Base-by-base conservation (phyloP, 2,329 filamentous ascomycete genomes). In the Lachnellula occidentalis region DNA sequence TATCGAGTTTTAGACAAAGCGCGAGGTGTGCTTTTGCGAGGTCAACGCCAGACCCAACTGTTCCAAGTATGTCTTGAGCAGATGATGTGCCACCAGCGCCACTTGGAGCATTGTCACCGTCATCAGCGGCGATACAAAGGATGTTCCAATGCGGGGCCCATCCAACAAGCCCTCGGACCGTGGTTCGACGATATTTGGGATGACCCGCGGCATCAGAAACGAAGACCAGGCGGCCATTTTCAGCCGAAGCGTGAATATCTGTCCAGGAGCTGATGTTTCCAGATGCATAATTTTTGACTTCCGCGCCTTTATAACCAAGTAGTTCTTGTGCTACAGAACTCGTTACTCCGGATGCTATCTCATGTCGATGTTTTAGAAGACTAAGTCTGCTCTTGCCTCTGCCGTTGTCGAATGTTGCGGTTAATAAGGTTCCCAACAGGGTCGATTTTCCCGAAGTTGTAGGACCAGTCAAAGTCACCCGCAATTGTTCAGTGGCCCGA, bases 81-180 rank as follows among this genome's bases (percentile, higher is more conserved):
- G 76, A 74, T 17, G 78, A 72, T 0, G 77, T 79, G n/a, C 70
- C 67, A 14, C 65, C 62, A 27, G 69, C 65, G 45, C 53, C 51
- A 22, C 51, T 58, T n/a, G 57, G 49, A 43, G 67, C 66, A 45
- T 69, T 64, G 12, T 86, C 82, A 11, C 79, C 76, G 59, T 87
- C 87, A 65, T 94, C 88, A 36, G 90, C 90, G 46, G 90, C 85
- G 58, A 97, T 83, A 62, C 95, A 96, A 2, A 97, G 78, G 21
- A 96, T 71, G 1, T 89, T 91, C 86, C 94, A 99, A 68, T 97
- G 91, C 8, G 94, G 94, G 37, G 89, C 88, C 92, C 94, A 97
- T 45, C 92, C 94, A 59, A 99, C 80, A n/a, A 99, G 76, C 0
- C 92, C 91, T 56, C 92, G 83, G 51, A 97, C 77, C 2, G 90